Percentiles rank a stretch among this genome's conserved stretches.
These are phyloP conservation scores for Kluyveromyces aestuarii DNA, from an alignment of 805 yeast species.

Conservation along the genomic window DNA sequence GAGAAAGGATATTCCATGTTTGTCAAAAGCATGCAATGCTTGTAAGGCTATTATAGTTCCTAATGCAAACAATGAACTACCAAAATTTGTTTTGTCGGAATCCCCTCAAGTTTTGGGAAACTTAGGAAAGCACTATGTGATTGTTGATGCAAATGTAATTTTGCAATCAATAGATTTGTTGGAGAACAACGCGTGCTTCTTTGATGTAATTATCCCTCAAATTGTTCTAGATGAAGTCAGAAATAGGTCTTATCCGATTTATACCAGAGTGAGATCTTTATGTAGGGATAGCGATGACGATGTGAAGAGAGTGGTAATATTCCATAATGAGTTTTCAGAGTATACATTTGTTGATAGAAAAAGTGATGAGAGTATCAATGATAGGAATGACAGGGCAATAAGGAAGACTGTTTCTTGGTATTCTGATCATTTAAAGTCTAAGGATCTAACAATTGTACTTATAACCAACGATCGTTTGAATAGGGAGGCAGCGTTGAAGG, in stretches of 20 bases:
- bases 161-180: conserved; percentile 83
- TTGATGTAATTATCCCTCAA: conserved; percentile 91
- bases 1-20: conserved; percentile 88
- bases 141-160: conserved; percentile 83
- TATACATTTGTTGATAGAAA: conserved; percentile 57
- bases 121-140: conserved; percentile 56
- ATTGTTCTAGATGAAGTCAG: conserved; percentile 90
- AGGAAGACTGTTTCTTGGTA: conserved; percentile 70
- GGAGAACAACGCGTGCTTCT: conserved; percentile 67
- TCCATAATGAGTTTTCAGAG: conserved; percentile 83
- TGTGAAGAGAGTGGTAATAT: conserved; percentile 78
- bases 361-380: conserved; percentile 68
- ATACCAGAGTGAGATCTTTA: conserved; percentile 70
- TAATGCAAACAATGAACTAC: conserved; percentile 60
- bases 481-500: conserved; percentile 42
- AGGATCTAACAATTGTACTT: conserved; percentile 40
- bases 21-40: conserved; percentile 54
- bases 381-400: conserved; percentile 86
- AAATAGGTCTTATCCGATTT: conserved; percentile 79
- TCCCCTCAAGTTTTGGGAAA: conserved; percentile 41
- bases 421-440: conserved; percentile 45
- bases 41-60: conserved; percentile 49
- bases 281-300: conserved; percentile 47
- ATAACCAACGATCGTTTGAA: conserved; percentile 76
- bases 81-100: conserved; percentile 55